These are phyloP conservation scores for Monosporascus sp. DNA, from an alignment of 2,329 filamentous ascomycete species.

Conservation along the genomic window DNA sequence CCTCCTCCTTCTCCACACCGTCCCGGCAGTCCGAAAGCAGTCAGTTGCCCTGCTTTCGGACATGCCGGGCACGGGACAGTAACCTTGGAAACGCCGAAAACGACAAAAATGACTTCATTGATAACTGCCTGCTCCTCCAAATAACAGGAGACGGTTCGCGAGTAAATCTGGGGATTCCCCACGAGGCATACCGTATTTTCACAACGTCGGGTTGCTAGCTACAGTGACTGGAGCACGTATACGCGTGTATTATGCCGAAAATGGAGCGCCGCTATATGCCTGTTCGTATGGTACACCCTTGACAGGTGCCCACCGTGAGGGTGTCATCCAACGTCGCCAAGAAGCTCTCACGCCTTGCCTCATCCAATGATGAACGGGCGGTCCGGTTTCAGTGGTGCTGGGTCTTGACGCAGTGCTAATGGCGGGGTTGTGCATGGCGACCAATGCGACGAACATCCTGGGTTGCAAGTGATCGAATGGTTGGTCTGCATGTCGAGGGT, in stretches of 20 bases:
- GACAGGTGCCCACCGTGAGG: not conserved
- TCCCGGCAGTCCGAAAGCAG: too few relatives aligned
- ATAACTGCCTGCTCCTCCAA: not conserved
- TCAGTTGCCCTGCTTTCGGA: too few relatives aligned
- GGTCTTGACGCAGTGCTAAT: not conserved
- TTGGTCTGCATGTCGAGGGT: too few relatives aligned
- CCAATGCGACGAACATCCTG: not conserved
- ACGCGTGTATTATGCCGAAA: not conserved
- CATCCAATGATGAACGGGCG: not conserved
- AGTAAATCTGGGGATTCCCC: too few relatives aligned
- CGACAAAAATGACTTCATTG: not conserved
- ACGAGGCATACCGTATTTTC: too few relatives aligned
- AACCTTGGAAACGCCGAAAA: not conserved
- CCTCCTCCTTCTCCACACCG: too few relatives aligned
- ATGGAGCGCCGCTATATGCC: too few relatives aligned
- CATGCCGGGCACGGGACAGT: too few relatives aligned
- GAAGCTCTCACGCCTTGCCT: not conserved
- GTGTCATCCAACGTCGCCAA: not conserved
- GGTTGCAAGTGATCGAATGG: too few relatives aligned
- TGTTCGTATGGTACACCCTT: not conserved
- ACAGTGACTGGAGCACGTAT: not conserved
- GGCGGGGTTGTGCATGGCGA: not conserved
- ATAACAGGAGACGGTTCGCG: too few relatives aligned
- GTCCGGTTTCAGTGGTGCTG: not conserved
- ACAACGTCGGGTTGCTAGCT: too few relatives aligned